phyloP scores from a whole-genome alignment of 441 rosid genomes.

The Hura crepitans region DNA sequence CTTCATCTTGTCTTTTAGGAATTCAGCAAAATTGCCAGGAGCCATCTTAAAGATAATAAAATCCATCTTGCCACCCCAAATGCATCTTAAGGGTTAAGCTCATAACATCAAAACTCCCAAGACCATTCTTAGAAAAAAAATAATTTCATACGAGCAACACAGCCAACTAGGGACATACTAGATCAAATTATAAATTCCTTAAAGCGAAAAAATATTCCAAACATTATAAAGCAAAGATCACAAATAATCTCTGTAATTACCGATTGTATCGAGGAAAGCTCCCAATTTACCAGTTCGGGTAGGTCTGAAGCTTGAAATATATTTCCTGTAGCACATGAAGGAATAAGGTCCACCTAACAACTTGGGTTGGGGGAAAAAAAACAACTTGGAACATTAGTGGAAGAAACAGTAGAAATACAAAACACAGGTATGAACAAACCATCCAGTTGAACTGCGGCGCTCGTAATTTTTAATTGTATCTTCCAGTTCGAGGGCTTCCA shows the following conservation, averaged over 20 bases:
- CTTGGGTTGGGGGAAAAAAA: not conserved
- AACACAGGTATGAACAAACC: conserved; percentile 47
- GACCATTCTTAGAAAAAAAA: not conserved
- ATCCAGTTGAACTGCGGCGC: conserved; percentile 76
- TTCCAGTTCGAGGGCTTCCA: conserved; percentile 88
- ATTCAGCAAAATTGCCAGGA: not conserved
- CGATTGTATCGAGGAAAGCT: conserved; percentile 52
- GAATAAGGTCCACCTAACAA: conserved; percentile 17
- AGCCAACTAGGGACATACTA: not conserved
- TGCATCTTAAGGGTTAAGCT: not conserved
- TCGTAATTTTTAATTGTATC: conserved; percentile 88
- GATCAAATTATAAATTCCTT: not conserved
- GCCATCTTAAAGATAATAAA: not conserved
- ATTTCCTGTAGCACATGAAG: conserved; percentile 53
- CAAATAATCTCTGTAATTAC: conserved; percentile 34
- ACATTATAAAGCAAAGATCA: not conserved
- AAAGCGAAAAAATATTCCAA: not conserved
- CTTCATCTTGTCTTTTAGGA: not conserved
- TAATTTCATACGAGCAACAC: not conserved
- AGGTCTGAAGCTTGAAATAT: conserved; percentile 80
- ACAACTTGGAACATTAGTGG: conserved; percentile 2
- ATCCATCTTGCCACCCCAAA: not conserved
- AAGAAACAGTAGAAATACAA: conserved; percentile 19
- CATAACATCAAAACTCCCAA: not conserved
- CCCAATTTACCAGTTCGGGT: conserved; percentile 64